Evolutionary conservation across 306 rosid species (phyloP).

Genomic region (Delonix regia): DNA sequence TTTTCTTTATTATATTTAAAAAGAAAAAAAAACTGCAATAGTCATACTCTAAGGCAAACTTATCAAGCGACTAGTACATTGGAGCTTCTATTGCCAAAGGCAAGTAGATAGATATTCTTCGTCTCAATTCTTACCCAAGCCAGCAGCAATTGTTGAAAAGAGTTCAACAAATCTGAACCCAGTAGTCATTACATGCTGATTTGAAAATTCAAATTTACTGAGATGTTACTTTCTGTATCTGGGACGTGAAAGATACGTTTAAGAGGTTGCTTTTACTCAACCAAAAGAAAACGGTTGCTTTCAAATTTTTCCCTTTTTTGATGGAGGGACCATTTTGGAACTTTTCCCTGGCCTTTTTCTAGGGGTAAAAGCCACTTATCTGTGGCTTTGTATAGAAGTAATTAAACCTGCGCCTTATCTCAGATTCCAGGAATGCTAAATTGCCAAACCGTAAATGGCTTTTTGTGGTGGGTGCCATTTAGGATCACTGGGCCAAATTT

Average conservation of each 20-base stretch:
- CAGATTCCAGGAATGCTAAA: background rate
- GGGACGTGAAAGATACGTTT: slow-evolving; percentile 16
- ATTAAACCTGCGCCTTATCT: slow-evolving; percentile 18
- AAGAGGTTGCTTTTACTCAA: slow-evolving; percentile 25
- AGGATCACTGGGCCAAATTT: background rate
- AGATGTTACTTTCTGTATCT: slow-evolving; percentile 11
- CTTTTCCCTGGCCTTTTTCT: slow-evolving; percentile 17
- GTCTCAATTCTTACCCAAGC: background rate
- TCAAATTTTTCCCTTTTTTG: slow-evolving; percentile 3
- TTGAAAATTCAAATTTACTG: slow-evolving; percentile 33
- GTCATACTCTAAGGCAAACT: background rate
- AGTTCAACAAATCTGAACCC: background rate
- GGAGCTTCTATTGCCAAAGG: background rate
- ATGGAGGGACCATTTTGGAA: slow-evolving; percentile 17
- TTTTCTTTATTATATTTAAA: background rate
- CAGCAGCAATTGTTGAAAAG: slow-evolving; percentile 10
- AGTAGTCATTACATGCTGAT: background rate
- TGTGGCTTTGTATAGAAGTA: slow-evolving; percentile 11
- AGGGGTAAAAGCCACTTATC: slow-evolving; percentile 5
- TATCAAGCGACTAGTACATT: background rate
- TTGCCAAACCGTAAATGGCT: slow-evolving; percentile 5
- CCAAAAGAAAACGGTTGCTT: background rate
- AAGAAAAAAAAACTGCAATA: background rate
- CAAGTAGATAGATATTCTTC: background rate
- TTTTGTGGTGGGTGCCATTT: slow-evolving; percentile 1